Evolutionary conservation across 768 basidiomycete genomes (phyloP), one percentile per base, ranked within the genome.

Genomic region (Lyophyllum atratum): DNA sequence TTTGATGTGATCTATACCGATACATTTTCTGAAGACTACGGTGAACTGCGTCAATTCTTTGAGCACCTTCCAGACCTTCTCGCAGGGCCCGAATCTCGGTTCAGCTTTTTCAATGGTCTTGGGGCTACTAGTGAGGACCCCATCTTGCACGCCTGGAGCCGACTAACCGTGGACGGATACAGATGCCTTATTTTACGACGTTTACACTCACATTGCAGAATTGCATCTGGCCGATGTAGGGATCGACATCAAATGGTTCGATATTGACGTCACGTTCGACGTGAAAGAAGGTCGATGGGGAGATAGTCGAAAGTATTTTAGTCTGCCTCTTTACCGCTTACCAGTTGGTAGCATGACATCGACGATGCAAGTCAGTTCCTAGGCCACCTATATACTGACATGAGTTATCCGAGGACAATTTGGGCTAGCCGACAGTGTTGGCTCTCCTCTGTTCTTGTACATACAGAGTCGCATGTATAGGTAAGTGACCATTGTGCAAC

Each of bases 81-180:
- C 15, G 79, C 80, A 21, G 85, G 86, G 14, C 81, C 85, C n/a
- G 77, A 85, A 14, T 88, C 90, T n/a, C 79, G 85, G 15, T 92
- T 95, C 68, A 89, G 93, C 58, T 99, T 98, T 74, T 99, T 98
- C 81, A 93, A 99, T 66, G 97, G 97, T 12, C 82, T 99, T 9
- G 97, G 93, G 15, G 96, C 95, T 28, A 98, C 94, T 8, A 94
- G 93, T 90, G 67, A 69, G 88, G 75, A 26, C 24, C 14, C 33
- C 39, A 48, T 34, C 45, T 31, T 53, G 34, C 59, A 39, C 17
- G 33, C 6, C 21, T 44, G 26, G 44, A 37, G 52, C 21, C 24
- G 19, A 34, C 53, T 63, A 17, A 59, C n/a, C 4, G 24, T 49
- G 7, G 21, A 24, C 31, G 48, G 29, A 58, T 43, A n/a, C 65